A percentile compares a stretch with the other conserved stretches of the same genome.
These are phyloP conservation scores for Rhodamnia rubescens DNA, from an alignment of 345 rosid genomes.

Conservation along the genomic window DNA sequence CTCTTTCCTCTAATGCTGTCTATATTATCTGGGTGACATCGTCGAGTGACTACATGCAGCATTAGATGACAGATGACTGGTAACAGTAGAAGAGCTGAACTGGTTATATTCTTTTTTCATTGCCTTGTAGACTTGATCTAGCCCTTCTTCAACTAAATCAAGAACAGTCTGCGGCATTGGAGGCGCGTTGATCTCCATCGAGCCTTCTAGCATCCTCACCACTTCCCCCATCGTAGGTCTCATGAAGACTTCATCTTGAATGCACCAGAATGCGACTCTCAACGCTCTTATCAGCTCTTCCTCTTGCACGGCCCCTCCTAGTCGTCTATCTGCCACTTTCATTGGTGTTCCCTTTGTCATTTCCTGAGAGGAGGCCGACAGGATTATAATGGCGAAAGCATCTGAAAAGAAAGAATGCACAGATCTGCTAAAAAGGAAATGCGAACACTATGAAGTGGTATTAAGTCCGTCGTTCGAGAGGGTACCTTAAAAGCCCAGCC, in stretches of 20 bases:
- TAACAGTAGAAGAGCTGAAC: slow-evolving; percentile 37
- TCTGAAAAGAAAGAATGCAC: background rate
- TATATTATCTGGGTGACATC: slow-evolving; percentile 73
- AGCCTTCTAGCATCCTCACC: slow-evolving; percentile 64
- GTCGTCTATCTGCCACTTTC: slow-evolving; percentile 37
- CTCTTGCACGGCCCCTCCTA: slow-evolving; percentile 40
- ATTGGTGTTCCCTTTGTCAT: slow-evolving; percentile 27
- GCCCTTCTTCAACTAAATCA: slow-evolving; percentile 75
- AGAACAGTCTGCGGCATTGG: slow-evolving; percentile 85
- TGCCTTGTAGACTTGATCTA: slow-evolving; percentile 68
- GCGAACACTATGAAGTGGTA: background rate
- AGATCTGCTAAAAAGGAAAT: background rate
- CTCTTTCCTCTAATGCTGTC: background rate
- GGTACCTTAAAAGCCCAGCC: slow-evolving; percentile 83
- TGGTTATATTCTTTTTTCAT: slow-evolving; percentile 67
- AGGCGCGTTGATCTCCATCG: slow-evolving; percentile 35
- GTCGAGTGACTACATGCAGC: slow-evolving; percentile 84
- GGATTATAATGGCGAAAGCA: background rate
- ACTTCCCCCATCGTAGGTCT: slow-evolving; percentile 76
- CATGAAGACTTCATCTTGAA: slow-evolving; percentile 48
- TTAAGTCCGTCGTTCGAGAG: background rate
- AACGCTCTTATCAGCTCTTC: slow-evolving; percentile 43
- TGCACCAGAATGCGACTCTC: slow-evolving; percentile 65
- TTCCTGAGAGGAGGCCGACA: slow-evolving; percentile 18
- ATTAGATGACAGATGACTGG: slow-evolving; percentile 33